These are phyloP conservation scores for Torulaspora quercuum DNA, from an alignment of 805 yeast species.

Conservation along the genomic window DNA sequence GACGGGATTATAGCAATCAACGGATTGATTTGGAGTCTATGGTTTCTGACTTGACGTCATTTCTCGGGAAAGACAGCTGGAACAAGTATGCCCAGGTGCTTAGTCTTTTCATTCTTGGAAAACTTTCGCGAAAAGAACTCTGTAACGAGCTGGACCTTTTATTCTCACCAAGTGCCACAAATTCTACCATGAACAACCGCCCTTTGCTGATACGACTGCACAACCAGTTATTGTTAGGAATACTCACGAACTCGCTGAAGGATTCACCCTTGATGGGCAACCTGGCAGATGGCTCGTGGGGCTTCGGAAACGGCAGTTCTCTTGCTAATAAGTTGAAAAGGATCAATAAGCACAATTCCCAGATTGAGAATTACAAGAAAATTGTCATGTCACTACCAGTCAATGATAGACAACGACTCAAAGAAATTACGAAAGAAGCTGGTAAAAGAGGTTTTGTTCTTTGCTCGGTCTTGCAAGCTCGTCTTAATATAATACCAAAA, in stretches of 20 bases:
- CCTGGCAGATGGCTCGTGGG: conserved; percentile 55
- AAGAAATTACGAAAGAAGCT: conserved; percentile 75
- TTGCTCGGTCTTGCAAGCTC: conserved; percentile 63
- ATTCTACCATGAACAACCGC: conserved; percentile 7
- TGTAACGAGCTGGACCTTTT: conserved; percentile 55
- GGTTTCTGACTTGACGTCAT: conserved; percentile 68
- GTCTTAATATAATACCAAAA: conserved; percentile 62
- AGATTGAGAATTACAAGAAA: conserved; percentile 76
- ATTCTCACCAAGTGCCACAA: conserved; percentile 32
- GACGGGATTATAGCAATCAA: conserved; percentile 16
- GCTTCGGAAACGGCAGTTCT: conserved; percentile 47
- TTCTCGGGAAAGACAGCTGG: conserved; percentile 74
- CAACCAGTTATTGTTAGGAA: conserved; percentile 75
- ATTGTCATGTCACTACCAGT: conserved; percentile 84
- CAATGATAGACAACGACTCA: conserved; percentile 79
- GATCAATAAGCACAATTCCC: conserved; percentile 52
- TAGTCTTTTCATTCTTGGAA: conserved; percentile 72
- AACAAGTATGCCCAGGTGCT: conserved; percentile 77
- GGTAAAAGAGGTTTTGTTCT: conserved; percentile 74
- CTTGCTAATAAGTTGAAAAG: conserved; percentile 43
- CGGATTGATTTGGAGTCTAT: conserved; percentile 62
- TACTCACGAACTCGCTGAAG: conserved; percentile 77
- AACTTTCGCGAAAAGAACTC: conserved; percentile 72
- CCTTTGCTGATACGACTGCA: conserved; percentile 47
- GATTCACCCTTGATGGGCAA: conserved; percentile 69